Base-by-base conservation (phyloP, 1,284 basidiomycete species). In the Ustanciosporium gigantosporum region DNA sequence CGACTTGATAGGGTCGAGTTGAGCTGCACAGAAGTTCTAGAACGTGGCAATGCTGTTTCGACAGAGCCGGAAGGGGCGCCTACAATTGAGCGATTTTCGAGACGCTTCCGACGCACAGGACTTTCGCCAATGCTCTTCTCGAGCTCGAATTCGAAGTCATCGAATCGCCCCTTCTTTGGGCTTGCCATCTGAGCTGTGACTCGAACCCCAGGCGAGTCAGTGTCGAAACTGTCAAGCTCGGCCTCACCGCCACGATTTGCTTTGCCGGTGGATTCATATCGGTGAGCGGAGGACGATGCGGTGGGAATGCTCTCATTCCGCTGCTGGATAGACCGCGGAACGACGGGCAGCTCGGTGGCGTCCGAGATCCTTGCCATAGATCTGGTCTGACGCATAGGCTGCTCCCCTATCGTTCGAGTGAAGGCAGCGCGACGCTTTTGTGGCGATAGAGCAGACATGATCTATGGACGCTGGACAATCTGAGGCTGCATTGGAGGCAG, bases 61-160 rank as follows among this genome's bases (percentile, higher is more conserved):
- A 19, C 17, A 11, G 32, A 35, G 8, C 8, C 14, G 9, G n/a
- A 9, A 9, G 27, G 27, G 9, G 27, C 27, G n/a, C n/a, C n/a
- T n/a, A n/a, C n/a, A n/a, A n/a, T n/a, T n/a, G n/a, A n/a, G 20
- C 44, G 23, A 7, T 29, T 22, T 14, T 31, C 44, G 15, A 48
- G 44, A 22, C 48, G 46, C 24, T 42, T 45, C 9, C 59, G 36
- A 35, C 59, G 44, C 9, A 45, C 40, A 1, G 59, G 59, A 2
- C 51, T 34, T 19, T 62, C 52, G 14, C 11, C 17, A 9, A 35
- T 41, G 36, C 43, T 52, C 42, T 48, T 43, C 21, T 65, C 60
- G 21, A 65, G 37, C 31, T 65, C 60, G 25, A 65, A 65, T 32
- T 58, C 60, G 41, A 65, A 65, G 41, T 65, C 60, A 21, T 51